Evolutionary conservation across 2,329 filamentous ascomycete genomes (phyloP).

Genomic region (Pleomassaria siparia): DNA sequence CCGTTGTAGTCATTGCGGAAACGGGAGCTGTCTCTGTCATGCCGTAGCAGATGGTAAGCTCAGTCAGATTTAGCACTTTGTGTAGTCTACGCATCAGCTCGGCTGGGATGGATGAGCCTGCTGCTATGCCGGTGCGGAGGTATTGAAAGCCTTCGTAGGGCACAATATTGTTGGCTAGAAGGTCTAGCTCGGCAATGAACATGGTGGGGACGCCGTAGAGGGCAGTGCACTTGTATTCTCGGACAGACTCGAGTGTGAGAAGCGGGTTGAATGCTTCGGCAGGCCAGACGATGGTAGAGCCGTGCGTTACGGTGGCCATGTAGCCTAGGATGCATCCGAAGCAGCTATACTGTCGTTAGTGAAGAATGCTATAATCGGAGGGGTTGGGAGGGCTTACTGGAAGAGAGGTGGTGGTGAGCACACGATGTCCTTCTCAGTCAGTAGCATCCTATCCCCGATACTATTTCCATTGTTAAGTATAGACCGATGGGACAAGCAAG

Average conservation of each 20-base stretch:
- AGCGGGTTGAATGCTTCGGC: conserved; percentile 81
- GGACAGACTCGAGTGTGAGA: conserved; percentile 66
- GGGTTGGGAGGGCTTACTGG: conserved; percentile 36
- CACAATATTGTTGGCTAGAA: conserved; percentile 59
- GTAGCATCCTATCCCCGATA: conserved; percentile 82
- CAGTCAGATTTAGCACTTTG: conserved; percentile 70
- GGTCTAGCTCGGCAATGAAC: conserved; percentile 85
- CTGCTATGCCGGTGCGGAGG: conserved; percentile 87
- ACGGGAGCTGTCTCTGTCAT: conserved; percentile 90
- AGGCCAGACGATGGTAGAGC: conserved; percentile 80
- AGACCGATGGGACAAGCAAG: conserved; percentile 79
- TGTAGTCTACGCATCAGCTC: conserved; percentile 79
- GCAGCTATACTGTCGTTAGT: conserved; percentile 53
- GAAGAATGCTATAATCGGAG: background rate
- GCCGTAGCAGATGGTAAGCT: conserved; percentile 92
- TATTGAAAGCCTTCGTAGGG: conserved; percentile 57
- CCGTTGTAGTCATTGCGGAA: conserved; percentile 74
- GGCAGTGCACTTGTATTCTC: conserved; percentile 64
- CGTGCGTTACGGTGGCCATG: conserved; percentile 88
- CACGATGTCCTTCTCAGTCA: conserved; percentile 70
- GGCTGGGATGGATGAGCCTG: conserved; percentile 81
- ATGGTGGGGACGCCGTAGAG: conserved; percentile 93
- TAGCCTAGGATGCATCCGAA: conserved; percentile 93
- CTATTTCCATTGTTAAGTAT: conserved; percentile 90
- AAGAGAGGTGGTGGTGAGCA: conserved; percentile 63